These are phyloP conservation scores for Arabidopsis lyrata DNA, from an alignment of 441 rosid genomes.

Conservation along the genomic window DNA sequence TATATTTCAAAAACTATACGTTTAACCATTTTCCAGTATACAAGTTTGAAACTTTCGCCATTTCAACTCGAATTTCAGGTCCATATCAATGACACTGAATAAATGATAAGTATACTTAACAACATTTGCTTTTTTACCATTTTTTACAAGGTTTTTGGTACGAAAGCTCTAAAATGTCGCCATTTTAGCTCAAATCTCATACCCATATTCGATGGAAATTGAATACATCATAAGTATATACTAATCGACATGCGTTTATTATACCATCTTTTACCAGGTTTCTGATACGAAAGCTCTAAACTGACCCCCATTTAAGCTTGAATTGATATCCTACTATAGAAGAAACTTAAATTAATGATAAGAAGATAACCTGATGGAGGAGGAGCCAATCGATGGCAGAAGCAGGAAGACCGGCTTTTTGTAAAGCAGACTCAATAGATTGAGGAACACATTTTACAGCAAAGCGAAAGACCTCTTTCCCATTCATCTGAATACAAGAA, in stretches of 20 bases:
- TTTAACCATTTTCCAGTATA: neutral
- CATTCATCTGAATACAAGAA: conserved; percentile 87
- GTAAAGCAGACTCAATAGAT: conserved; percentile 75
- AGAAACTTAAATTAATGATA: neutral
- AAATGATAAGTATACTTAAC: neutral
- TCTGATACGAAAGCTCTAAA: neutral
- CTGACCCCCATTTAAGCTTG: neutral
- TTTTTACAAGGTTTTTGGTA: neutral
- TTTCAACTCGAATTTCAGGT: neutral
- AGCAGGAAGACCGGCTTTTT: conserved; percentile 76
- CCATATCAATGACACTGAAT: neutral
- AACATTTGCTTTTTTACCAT: neutral
- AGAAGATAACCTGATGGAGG: conserved; percentile 83
- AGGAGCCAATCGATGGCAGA: conserved; percentile 88
- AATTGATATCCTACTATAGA: neutral
- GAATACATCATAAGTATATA: neutral
- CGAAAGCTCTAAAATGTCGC: neutral
- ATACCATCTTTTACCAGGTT: neutral
- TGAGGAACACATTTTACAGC: conserved; percentile 88
- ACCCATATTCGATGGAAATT: neutral
- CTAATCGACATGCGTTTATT: neutral
- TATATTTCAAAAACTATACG: neutral
- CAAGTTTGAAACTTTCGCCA: neutral
- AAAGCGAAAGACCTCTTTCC: conserved; percentile 94
- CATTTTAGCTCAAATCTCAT: neutral